Evolutionary conservation across 768 basidiomycete genomes (phyloP).

Genomic region (Psilocybe cubensis): DNA sequence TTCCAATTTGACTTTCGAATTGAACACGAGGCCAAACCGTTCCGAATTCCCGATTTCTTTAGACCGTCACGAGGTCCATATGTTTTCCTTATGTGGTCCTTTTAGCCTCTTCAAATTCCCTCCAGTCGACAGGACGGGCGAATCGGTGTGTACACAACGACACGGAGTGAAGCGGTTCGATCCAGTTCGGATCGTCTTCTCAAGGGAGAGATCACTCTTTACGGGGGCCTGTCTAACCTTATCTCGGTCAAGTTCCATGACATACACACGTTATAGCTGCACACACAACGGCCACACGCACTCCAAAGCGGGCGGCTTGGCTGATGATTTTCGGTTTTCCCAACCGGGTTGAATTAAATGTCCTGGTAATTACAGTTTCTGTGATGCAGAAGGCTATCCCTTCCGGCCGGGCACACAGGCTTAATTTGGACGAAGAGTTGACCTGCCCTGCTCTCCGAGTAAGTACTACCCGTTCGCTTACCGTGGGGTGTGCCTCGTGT

Average conservation of each 20-base stretch:
- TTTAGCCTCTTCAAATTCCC: background rate
- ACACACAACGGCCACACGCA: background rate
- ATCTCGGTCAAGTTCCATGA: conserved; percentile 22
- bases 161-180: conserved; percentile 25
- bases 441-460: conserved; percentile 32
- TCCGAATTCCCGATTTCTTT: conserved; percentile 28
- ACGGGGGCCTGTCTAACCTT: conserved; percentile 29
- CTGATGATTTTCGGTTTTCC: conserved; percentile 28
- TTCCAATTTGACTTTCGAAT: background rate
- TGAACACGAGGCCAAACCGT: conserved; percentile 35
- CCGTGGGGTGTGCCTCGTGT: conserved; percentile 42
- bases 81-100: conserved; percentile 5
- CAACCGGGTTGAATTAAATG: conserved; percentile 23
- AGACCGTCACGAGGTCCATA: conserved; percentile 17
- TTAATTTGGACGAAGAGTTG: conserved; percentile 34
- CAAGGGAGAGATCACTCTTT: conserved; percentile 16
- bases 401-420: conserved; percentile 32
- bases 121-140: background rate
- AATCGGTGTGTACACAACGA: background rate
- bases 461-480: conserved; percentile 35
- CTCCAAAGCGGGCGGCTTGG: conserved; percentile 18
- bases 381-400: conserved; percentile 33
- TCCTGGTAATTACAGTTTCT: conserved; percentile 6
- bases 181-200: conserved; percentile 24
- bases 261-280: conserved; percentile 19